Evolutionary conservation across 1,284 basidiomycete species (phyloP), one percentile per base, ranked within the genome.

Genomic region (Vanrija sp.): DNA sequence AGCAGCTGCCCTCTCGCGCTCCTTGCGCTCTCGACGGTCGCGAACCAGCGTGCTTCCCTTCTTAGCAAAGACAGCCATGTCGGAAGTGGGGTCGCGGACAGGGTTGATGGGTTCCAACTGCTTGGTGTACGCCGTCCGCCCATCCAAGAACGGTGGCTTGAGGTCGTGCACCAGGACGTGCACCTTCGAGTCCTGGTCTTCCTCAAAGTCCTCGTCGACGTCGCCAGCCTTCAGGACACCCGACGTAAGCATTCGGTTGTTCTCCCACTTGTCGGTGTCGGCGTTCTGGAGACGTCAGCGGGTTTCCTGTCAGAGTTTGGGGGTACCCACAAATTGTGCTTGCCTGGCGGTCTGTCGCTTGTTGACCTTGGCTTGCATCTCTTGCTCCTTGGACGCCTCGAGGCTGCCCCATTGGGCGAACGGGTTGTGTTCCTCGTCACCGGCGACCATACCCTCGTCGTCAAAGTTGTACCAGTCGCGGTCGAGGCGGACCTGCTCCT

Each of bases 251-350:
- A 99, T 91, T 67, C 94, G 88, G 67, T 98, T 98, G 7, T 88
- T 89, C 78, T 98, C 96, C 96, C 96, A 99, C 1, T 95, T 79
- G 64, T 99, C 95, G 63, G 94, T 95, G 72, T 99, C 96, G 20
- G 90, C 90, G 64, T 97, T 97, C 88, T 93, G 67, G 3, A 44
- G 10, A n/a, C 0, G 42, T 62, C 39, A 62, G 54, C 41, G n/a
- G n/a, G n/a, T 22, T 8, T 14, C 25, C 2, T 12, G 16, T 25
- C 14, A 35, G 37, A n/a, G 0, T 18, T 23, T 14, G 4, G 10
- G 4, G 4, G 1, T 15, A 80, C 87, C 64, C 63, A 91, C 89
- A 72, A 92, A 94, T 84, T 95, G 92, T 1, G 92, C 92, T 74
- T 96, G 92, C 52, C 86, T 81, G 4, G 93, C 93, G 1, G 91